Conservation (phyloP, 2,329 filamentous ascomycete genomes). For the Pseudogymnoascus verrucosus region DNA sequence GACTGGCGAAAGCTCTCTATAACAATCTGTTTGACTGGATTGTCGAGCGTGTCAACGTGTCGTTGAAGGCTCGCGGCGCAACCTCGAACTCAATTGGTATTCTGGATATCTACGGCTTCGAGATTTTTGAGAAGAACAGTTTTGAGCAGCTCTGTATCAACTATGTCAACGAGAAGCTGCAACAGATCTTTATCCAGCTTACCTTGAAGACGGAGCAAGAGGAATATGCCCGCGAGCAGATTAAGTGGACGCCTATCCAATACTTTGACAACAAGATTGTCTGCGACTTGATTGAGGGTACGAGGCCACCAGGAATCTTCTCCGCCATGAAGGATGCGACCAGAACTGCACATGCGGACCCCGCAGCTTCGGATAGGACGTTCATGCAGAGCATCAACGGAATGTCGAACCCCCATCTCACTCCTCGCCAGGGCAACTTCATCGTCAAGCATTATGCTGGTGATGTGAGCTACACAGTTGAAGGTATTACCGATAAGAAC, state of each 20-base stretch:
- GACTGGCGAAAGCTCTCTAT: slow-evolving; percentile 91
- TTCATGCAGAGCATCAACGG: slow-evolving; percentile 91
- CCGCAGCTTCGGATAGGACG: slow-evolving; percentile 85
- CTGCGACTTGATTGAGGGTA: slow-evolving; percentile 91
- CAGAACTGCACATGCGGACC: slow-evolving; percentile 95
- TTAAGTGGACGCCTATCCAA: slow-evolving; percentile 97
- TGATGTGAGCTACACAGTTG: slow-evolving; percentile 88
- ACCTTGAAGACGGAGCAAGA: slow-evolving; percentile 96
- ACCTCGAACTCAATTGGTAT: slow-evolving; percentile 87
- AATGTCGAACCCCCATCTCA: slow-evolving; percentile 85
- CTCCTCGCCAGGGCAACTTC: slow-evolving; percentile 87
- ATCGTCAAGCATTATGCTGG: slow-evolving; percentile 99
- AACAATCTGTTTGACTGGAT: slow-evolving; percentile 99
- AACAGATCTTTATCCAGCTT: slow-evolving; percentile 98
- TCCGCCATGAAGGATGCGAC: slow-evolving; percentile 96
- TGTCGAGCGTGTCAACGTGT: slow-evolving; percentile 82
- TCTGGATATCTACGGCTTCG: slow-evolving; percentile 97
- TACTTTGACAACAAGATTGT: slow-evolving; percentile 99
- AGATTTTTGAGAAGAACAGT: slow-evolving; percentile 98
- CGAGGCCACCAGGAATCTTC: slow-evolving; percentile 83
- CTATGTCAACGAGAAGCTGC: slow-evolving; percentile 98
- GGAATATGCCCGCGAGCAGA: slow-evolving; percentile 91
- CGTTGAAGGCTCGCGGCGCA: slow-evolving; percentile 67
- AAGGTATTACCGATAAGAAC: slow-evolving; percentile 99
- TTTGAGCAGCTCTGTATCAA: slow-evolving; percentile 99